Base-by-base conservation (phyloP, 129 eudicot species). In the Kitagawia praeruptora region DNA sequence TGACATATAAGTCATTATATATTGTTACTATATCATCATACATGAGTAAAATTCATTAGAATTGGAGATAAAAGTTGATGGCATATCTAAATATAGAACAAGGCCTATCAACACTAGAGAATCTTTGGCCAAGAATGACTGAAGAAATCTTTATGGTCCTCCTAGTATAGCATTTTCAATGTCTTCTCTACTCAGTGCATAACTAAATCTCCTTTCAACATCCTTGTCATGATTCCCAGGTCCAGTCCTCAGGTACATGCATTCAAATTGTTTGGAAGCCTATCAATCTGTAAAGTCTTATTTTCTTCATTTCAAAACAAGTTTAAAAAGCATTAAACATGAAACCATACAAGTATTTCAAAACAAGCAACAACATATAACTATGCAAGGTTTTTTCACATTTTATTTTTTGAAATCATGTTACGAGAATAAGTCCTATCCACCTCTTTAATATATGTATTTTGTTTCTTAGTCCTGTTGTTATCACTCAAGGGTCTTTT, bases 161-260 rank as follows among this genome's bases (percentile, higher is more conserved):
- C n/a, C n/a, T n/a, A n/a, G n/a, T n/a, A n/a, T n/a, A n/a, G n/a
- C n/a, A n/a, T n/a, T n/a, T n/a, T n/a, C 99, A 34, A 95, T 95
- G 82, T 95, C 99, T 78, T 95, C 99, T 87, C 99, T 90, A 78
- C 99, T 92, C 48, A 95, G 85, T 8, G 99, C 97, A 77, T 92
- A 95, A 69, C 97, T 95, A 83, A 95, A 95, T 90, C 94, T 87
- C 83, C 99, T 92, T 75, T 95, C 99, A 18, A 95, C 82, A 75
- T 95, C 99, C 86, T 95, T 95, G 56, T 90, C 99, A 47, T 92
- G 91, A 73, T 85, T 87, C 46, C 99, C 93, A 1, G 97, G 89
- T 84, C 96, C 97, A 75, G 83, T 92, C 87, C 92, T 95, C 69
- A 91, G 79, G 80, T 95, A 95, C 92, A 97, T 92, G 86, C 91